Conservation (phyloP, 1,284 basidiomycete species). For the Ceratobasidium sp. region DNA sequence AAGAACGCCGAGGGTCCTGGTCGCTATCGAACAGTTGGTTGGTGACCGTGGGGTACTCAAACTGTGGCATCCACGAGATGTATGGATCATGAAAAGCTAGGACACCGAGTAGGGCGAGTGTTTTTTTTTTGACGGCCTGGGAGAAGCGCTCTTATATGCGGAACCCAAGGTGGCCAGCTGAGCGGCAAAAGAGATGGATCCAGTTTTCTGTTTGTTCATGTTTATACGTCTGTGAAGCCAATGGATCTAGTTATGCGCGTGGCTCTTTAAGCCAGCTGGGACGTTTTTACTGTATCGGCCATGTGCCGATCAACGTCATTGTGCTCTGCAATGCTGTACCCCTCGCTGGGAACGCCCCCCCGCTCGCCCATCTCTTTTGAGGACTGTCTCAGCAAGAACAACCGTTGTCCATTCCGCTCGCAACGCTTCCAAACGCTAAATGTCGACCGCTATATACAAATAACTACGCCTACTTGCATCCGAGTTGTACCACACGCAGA, state of each 20-base stretch:
- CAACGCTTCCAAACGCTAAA: too few relatives aligned
- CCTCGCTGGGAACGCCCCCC: not conserved
- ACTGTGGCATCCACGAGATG: not conserved
- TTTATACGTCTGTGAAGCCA: too few relatives aligned
- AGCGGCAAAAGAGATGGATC: not conserved
- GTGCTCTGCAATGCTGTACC: not conserved
- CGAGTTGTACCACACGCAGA: too few relatives aligned
- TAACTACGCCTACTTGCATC: not conserved
- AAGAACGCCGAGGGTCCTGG: not conserved
- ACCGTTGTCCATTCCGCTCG: not conserved
- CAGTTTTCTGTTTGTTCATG: too few relatives aligned
- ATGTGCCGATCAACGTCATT: not conserved
- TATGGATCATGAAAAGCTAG: constrained; percentile 2
- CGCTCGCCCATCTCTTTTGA: not conserved
- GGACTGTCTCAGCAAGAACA: not conserved
- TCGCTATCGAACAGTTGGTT: not conserved
- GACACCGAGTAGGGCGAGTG: not conserved
- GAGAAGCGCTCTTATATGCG: not conserved
- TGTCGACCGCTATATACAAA: not conserved
- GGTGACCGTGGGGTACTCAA: not conserved
- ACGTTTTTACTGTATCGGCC: not conserved
- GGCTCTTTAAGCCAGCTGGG: too few relatives aligned
- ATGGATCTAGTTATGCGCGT: not conserved
- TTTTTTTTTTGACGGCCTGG: not conserved
- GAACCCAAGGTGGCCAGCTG: not conserved